Base-by-base conservation (phyloP, 2,329 filamentous ascomycete species). In the Didymella pinodella region DNA sequence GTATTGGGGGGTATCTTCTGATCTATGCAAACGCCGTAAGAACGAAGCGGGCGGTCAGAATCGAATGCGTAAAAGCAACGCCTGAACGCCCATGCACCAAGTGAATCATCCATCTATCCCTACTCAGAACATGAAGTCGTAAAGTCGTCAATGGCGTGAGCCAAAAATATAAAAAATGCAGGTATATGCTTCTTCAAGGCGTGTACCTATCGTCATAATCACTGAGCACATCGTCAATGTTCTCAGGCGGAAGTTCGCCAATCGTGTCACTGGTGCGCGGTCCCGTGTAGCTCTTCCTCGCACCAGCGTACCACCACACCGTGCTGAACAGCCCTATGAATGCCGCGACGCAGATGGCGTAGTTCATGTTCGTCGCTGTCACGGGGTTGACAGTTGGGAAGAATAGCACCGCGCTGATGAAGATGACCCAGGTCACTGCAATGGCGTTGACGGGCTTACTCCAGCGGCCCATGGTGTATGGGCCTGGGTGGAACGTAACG, bases 381-480 rank as follows among this genome's bases (percentile, higher is more conserved):
- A 82, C 77, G 1, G 79, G 80, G 32, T 75, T 76, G n/a, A 73
- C 65, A 0, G 79, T 75, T 3, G 80, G 80, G 74, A 81, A 82
- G 71, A 82, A 85, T 18, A 89, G 75, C n/a, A 88, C 81, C 10
- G 84, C 78, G 65, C 84, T 87, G 63, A 89, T 88, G 67, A 88
- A 87, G 26, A 82, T 63, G 3, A 88, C 86, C 87, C 87, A 89
- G 3, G 76, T 72, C n/a, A 86, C 80, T 1, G 86, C 84, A 12
- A 87, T 73, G 7, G 77, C 76, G 62, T 88, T 88, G 50, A 88
- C 72, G 0, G 81, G 80, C 48, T 79, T 80, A 52, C 83, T 82
- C 83, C 82, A 86, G 62, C 65, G 78, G 0, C 85, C 85, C 51
- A 88, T 80, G 0, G 82, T 85, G 66, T 83, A 87, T 2, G 85